phyloP scores from a whole-genome alignment of 163 green algal genomes.

The Coccomyxa subellipsoidea region DNA sequence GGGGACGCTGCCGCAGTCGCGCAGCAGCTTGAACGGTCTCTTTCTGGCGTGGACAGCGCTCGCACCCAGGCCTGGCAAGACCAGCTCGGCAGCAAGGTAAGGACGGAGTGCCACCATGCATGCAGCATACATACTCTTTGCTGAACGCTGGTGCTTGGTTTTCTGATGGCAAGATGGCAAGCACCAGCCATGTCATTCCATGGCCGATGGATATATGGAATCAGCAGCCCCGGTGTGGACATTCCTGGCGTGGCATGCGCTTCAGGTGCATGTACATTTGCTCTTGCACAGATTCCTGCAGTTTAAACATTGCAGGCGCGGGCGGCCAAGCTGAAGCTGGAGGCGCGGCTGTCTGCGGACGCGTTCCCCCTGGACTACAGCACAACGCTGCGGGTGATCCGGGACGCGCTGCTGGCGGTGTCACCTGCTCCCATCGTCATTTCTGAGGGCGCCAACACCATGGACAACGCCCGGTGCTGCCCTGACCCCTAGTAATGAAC shows the following conservation, averaged over 20 bases:
- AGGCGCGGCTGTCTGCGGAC: slow-evolving; percentile 22
- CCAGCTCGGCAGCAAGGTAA: slow-evolving; percentile 1
- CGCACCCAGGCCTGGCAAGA: not conserved
- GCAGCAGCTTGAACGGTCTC: slow-evolving; percentile 26
- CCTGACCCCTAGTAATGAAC: no score
- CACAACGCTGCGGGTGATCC: slow-evolving; percentile 55
- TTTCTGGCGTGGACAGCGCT: not conserved
- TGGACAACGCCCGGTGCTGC: slow-evolving; percentile 65
- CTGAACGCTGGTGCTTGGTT: no score
- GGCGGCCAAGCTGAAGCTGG: slow-evolving; percentile 50
- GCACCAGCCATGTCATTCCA: no score
- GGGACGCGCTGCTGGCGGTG: slow-evolving; percentile 38
- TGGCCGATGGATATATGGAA: no score
- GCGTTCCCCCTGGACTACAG: slow-evolving; percentile 65
- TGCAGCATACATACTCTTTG: no score
- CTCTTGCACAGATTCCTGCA: no score
- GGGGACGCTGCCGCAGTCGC: slow-evolving; percentile 51
- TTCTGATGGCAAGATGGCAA: not conserved
- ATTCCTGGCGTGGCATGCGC: no score
- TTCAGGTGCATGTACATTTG: no score
- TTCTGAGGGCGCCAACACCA: slow-evolving; percentile 83
- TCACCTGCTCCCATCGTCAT: slow-evolving; percentile 54
- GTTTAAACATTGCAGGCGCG: no score
- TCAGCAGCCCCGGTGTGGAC: no score
- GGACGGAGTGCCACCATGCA: not conserved